These are phyloP conservation scores for Exophiala calicioides DNA, from an alignment of 2,329 filamentous ascomycete genomes.

Conservation along the genomic window DNA sequence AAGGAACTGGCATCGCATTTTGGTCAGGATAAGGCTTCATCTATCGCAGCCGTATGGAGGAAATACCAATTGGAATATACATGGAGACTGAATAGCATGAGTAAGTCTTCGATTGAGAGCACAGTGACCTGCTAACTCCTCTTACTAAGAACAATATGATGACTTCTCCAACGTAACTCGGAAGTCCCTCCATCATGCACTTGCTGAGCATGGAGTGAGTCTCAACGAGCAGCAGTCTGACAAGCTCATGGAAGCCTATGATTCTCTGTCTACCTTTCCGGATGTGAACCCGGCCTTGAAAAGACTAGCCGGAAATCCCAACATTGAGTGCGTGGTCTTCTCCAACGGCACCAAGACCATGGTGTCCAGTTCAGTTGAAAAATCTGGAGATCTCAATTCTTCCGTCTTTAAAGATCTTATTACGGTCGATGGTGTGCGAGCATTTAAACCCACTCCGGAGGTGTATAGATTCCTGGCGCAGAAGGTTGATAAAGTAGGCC, in stretches of 20 bases:
- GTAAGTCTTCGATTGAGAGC: constrained; percentile 46
- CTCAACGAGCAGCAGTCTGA: constrained; percentile 49
- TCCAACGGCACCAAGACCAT: constrained; percentile 68
- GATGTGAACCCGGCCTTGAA: constrained; percentile 61
- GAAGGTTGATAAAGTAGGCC: constrained; percentile 49
- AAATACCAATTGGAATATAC: constrained; percentile 75
- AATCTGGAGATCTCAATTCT: constrained; percentile 57
- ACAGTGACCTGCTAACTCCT: constrained; percentile 2
- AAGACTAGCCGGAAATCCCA: constrained; percentile 43
- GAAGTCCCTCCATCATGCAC: constrained; percentile 63
- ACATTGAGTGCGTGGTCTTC: constrained; percentile 63
- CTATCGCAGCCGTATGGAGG: constrained; percentile 64
- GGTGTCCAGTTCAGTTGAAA: constrained; percentile 61
- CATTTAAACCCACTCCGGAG: constrained; percentile 66
- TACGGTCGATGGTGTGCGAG: constrained; percentile 60
- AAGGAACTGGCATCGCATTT: constrained; percentile 59
- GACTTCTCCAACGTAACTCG: constrained; percentile 65
- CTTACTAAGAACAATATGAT: constrained; percentile 57
- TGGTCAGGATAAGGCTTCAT: constrained; percentile 57
- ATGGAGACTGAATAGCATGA: constrained; percentile 74
- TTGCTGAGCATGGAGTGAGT: constrained; percentile 57
- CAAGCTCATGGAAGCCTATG: constrained; percentile 63
- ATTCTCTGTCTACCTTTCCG: constrained; percentile 63
- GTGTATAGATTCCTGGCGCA: constrained; percentile 63
- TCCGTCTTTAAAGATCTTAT: constrained; percentile 57